These are phyloP conservation scores for Cubamyces sp. DNA, from an alignment of 768 basidiomycete genomes.

Conservation along the genomic window DNA sequence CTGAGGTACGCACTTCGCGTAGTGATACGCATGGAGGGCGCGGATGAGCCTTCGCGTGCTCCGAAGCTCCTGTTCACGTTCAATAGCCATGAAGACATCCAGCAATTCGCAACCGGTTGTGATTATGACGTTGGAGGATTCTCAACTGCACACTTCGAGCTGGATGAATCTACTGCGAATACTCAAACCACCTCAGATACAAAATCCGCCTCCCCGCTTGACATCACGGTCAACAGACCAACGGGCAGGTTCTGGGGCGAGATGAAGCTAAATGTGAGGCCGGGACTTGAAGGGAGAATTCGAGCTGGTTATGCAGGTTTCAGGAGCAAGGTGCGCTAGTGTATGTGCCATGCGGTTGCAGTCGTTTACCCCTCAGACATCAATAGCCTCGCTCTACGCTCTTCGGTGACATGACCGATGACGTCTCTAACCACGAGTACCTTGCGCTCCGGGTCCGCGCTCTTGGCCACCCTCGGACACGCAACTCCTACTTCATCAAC, in stretches of 20 bases:
- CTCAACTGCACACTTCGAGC: conserved; percentile 75
- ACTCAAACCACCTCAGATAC: conserved; percentile 22
- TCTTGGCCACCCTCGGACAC: conserved; percentile 74
- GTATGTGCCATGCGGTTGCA: not conserved
- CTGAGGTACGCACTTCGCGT: conserved; percentile 8
- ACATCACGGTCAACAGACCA: conserved; percentile 44
- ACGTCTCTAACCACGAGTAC: conserved; percentile 81
- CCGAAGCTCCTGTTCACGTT: conserved; percentile 72
- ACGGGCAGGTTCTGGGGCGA: conserved; percentile 81
- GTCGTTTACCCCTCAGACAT: not conserved
- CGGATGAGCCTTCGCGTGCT: conserved; percentile 59
- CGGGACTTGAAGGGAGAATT: conserved; percentile 68
- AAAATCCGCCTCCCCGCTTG: conserved; percentile 27
- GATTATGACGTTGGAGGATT: conserved; percentile 89
- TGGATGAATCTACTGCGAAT: conserved; percentile 55
- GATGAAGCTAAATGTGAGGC: conserved; percentile 70
- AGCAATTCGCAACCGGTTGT: conserved; percentile 75
- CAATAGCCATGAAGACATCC: conserved; percentile 59
- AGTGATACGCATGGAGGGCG: conserved; percentile 81
- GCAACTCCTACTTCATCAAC: conserved; percentile 91
- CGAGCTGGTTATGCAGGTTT: conserved; percentile 92
- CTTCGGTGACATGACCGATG: conserved; percentile 86
- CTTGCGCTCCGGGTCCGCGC: conserved; percentile 80
- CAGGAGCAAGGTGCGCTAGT: conserved; percentile 69
- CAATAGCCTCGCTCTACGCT: conserved; percentile 72